These are phyloP conservation scores for Trametes hirsuta DNA, from an alignment of 1,284 basidiomycete genomes.

Conservation along the genomic window DNA sequence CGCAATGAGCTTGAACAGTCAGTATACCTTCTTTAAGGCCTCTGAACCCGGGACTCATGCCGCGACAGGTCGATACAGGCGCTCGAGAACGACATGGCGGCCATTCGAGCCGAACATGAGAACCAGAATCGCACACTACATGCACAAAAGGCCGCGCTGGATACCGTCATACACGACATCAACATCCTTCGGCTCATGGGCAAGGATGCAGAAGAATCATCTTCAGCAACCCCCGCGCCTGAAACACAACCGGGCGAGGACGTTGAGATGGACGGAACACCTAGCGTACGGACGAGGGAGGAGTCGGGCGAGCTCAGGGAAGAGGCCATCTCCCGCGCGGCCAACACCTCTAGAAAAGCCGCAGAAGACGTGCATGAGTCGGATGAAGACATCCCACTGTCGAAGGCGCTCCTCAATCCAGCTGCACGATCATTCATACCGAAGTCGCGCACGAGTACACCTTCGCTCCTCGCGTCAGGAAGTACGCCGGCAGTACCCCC, in stretches of 20 bases:
- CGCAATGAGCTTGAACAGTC: conserved; percentile 75
- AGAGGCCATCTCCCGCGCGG: conserved; percentile 25
- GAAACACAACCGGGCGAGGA: conserved; percentile 43
- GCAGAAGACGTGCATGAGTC: conserved; percentile 40
- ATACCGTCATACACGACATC: conserved; percentile 65
- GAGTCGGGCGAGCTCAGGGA: conserved; percentile 43
- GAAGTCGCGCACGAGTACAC: conserved; percentile 32
- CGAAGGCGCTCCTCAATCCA: conserved; percentile 38
- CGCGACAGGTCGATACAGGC: conserved; percentile 62
- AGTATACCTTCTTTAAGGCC: conserved; percentile 29
- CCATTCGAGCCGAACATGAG: conserved; percentile 75
- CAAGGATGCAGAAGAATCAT: conserved; percentile 51
- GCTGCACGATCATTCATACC: conserved; percentile 40
- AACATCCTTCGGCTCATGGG: conserved; percentile 64
- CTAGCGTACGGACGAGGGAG: conserved; percentile 29
- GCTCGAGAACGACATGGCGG: conserved; percentile 76
- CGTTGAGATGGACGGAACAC: conserved; percentile 42
- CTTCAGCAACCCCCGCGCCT: conserved; percentile 42
- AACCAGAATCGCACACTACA: conserved; percentile 66
- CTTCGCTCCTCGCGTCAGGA: conserved; percentile 23
- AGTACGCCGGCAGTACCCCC: conserved; percentile 31
- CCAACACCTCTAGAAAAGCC: conserved; percentile 29
- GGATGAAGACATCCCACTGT: conserved; percentile 38
- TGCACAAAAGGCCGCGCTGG: conserved; percentile 68
- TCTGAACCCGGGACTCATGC: not conserved